Evolutionary conservation across 1,284 basidiomycete species (phyloP), one percentile per base, ranked within the genome.

Genomic region (Vanrija pseudolonga): DNA sequence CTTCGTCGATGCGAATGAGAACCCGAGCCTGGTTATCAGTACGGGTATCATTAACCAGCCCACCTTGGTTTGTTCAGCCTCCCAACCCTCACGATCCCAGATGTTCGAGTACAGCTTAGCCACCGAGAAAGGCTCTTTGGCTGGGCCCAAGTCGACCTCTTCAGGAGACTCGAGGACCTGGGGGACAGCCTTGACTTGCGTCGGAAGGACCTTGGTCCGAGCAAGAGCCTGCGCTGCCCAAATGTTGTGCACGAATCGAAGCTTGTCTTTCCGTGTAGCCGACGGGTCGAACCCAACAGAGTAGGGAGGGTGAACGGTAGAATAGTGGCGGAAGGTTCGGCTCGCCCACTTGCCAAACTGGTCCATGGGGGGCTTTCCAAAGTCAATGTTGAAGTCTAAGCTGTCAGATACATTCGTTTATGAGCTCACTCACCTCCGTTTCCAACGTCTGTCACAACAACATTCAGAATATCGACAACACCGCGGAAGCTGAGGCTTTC

Each of bases 401-500:
- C 3, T 59, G 50, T 50, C 15, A 51, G 64, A 11, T 3, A 5
- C 3, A 6, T 45, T 17, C 12, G 32, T 14, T 17, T 9, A 15
- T 14, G 2, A 26, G 28, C 38, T 20, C 49, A 73, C 82, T 67
- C 69, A 92, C 90, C 88, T 58, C 86, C 80, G 62, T 84, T 85
- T n/a, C 89, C 90, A 23, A 88, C 80, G 68, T 96, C 92, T 26
- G 88, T 87, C 0, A 84, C 89, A 3, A 86, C 86, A 14, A 97
- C 78, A 61, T 96, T 91, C 7, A 85, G 82, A 6, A 98, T 79
- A 65, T 93, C 89, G 49, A 96, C 80, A 2, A 90, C 82, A 0
- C 95, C 95, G 67, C 89, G 89, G 76, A 84, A 97, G 26, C 83
- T 83, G 80, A 98, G 83, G 11, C 87, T 88, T 46, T 82, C 86